A percentile compares a stretch with the other conserved stretches of the same genome.
These are phyloP conservation scores for Trichocomaceae sp. DNA, from an alignment of 2,329 filamentous ascomycete genomes.

Conservation along the genomic window DNA sequence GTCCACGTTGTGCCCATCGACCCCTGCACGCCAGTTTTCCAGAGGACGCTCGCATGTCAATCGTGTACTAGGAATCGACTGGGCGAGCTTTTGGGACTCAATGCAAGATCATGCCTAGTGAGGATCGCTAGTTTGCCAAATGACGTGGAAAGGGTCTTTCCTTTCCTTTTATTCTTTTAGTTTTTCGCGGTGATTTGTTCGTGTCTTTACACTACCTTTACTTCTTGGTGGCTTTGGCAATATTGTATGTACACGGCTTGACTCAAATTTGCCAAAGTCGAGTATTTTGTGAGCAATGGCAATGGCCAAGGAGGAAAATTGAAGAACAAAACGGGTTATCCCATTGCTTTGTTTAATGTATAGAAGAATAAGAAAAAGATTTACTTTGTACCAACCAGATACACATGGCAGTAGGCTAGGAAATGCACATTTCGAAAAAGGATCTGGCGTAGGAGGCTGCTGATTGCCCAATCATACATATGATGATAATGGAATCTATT, in stretches of 20 bases:
- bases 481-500: conserved; percentile 10
- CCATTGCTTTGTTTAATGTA: background rate
- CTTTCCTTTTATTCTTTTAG: background rate
- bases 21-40: background rate
- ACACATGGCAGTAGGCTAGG: background rate
- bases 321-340: background rate
- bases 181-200: too few species aligned
- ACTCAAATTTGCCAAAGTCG: background rate
- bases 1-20: background rate
- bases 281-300: background rate
- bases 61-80: background rate
- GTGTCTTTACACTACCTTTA: background rate
- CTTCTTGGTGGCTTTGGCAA: background rate
- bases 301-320: background rate
- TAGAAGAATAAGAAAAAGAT: background rate
- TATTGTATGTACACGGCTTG: background rate
- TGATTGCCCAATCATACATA: conserved; percentile 5
- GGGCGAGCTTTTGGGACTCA: background rate
- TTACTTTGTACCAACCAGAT: conserved; percentile 6
- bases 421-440: background rate
- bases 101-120: background rate
- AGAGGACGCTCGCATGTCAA: background rate
- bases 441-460: background rate
- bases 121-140: background rate
- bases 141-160: background rate